These are phyloP conservation scores for Aspergillus fischeri DNA, from an alignment of 2,329 filamentous ascomycete genomes.

Conservation along the genomic window DNA sequence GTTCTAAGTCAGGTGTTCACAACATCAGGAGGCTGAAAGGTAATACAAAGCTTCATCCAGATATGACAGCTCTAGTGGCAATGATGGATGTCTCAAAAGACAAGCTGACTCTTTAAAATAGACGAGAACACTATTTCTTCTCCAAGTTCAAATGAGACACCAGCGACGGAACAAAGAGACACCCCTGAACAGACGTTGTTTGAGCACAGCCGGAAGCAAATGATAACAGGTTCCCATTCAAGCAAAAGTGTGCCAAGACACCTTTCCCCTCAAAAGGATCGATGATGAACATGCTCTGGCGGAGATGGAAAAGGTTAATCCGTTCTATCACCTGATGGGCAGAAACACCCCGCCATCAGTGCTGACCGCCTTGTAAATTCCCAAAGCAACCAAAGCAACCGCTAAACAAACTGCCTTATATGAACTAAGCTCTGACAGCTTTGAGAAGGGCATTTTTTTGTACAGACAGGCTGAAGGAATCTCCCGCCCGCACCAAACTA, in stretches of 20 bases:
- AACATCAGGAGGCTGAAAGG: slow-evolving; percentile 7
- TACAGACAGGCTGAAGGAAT: neutral
- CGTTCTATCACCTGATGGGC: slow-evolving; percentile 23
- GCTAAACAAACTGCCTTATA: slow-evolving; percentile 33
- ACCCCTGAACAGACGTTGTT: slow-evolving; percentile 4
- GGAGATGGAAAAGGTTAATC: slow-evolving; percentile 19
- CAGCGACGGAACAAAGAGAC: neutral
- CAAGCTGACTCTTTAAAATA: neutral
- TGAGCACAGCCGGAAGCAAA: slow-evolving; percentile 5
- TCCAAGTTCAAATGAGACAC: neutral
- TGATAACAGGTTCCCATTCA: slow-evolving; percentile 8
- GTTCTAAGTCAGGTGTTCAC: slow-evolving; percentile 5
- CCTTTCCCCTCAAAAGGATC: slow-evolving; percentile 17
- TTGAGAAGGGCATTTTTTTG: slow-evolving; percentile 6
- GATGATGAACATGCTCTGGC: slow-evolving; percentile 19
- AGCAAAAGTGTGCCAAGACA: slow-evolving; percentile 19
- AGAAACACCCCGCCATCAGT: slow-evolving; percentile 19
- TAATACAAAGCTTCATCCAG: slow-evolving; percentile 10
- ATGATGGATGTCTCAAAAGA: neutral
- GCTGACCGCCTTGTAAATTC: slow-evolving; percentile 25
- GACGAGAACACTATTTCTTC: neutral
- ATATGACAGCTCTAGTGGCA: slow-evolving; percentile 5
- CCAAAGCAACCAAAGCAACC: slow-evolving; percentile 17
- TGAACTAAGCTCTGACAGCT: slow-evolving; percentile 22
- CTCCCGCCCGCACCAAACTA: neutral